Base-by-base conservation (phyloP, 176 grass and related monocot genomes). In the Calamus simplicifolius region DNA sequence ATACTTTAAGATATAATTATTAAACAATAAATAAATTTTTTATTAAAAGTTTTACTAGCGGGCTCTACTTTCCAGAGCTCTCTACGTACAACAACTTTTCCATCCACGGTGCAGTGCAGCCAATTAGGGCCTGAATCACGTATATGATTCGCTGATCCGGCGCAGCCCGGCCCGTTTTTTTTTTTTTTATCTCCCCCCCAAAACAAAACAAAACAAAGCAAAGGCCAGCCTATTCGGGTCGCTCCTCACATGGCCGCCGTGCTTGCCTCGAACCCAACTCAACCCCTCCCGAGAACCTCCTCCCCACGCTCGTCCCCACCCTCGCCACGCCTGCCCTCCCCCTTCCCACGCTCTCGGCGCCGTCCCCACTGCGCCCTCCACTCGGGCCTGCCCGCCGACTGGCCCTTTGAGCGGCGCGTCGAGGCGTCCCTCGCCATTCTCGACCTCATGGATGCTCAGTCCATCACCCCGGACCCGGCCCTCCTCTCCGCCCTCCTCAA, bases 361-460 rank as follows among this genome's bases (percentile, higher is more conserved):
- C 18, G 28, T 3, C 54, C 16, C 48, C 64, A 18, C 27, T 10
- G 16, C 28, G 4, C 18, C 4, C 19, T 19, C 52, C 16, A 17
- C 18, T 54, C 50, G 27, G 8, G 27, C 12, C 25, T 18, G 16
- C 50, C 64, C 5, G 1, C 64, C 64, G 51, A 67, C 27, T 72
- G 48, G 58, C 25, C 69, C 18, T 50, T 62, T 18, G 69, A 72
- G 50, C 69, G 43, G 28, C 69, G 69, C 50, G 54, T 62, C 50
- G 25, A 49, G 2, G 69, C 52, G 58, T 72, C 69, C 5, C 50
- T 72, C 16, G n/a, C 58, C 58, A 38, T 72, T 27, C 69, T 72
- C 27, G 69, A 72, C 49, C 69, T 62, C 49, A 72, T 72, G 69
- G 50, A 52, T 18, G 17, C 58, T 18, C 58, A 72, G 27, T 52